phyloP scores from a whole-genome alignment of 805 yeast genomes.

The Starmera quercuum region DNA sequence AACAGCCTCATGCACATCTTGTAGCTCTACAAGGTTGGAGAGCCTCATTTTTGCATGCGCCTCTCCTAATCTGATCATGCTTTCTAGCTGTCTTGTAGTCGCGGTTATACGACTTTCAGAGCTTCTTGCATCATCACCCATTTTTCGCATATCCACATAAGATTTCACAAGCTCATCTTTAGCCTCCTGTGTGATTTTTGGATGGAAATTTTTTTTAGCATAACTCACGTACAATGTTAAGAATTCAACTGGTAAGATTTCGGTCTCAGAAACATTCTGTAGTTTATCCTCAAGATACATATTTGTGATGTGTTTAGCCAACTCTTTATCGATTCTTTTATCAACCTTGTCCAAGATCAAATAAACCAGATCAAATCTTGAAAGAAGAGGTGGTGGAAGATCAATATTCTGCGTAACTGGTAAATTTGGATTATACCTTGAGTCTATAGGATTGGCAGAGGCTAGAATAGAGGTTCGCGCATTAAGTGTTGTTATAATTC shows the following conservation, averaged over 20 bases:
- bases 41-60: slow-evolving; percentile 97
- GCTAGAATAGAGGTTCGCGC: slow-evolving; percentile 96
- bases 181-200: slow-evolving; percentile 74
- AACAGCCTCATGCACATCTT: slow-evolving; percentile 90
- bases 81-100: slow-evolving; percentile 93
- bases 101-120: slow-evolving; percentile 93
- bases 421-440: slow-evolving; percentile 88
- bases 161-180: slow-evolving; percentile 78
- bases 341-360: slow-evolving; percentile 89
- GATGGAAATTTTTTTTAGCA: slow-evolving; percentile 80
- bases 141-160: slow-evolving; percentile 88
- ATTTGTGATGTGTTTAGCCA: slow-evolving; percentile 85
- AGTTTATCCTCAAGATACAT: slow-evolving; percentile 89
- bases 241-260: slow-evolving; percentile 78
- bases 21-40: slow-evolving; percentile 57
- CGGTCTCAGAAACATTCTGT: slow-evolving; percentile 56
- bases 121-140: slow-evolving; percentile 86
- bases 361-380: slow-evolving; percentile 93
- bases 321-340: slow-evolving; percentile 70
- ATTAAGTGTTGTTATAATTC: slow-evolving; percentile 92
- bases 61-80: slow-evolving; percentile 89
- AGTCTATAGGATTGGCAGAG: slow-evolving; percentile 94
- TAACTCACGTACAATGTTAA: slow-evolving; percentile 86
- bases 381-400: slow-evolving; percentile 89
- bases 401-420: slow-evolving; percentile 96